phyloP scores from a whole-genome alignment of 352 stramenopile species.

The Peronosclerospora sorghi region DNA sequence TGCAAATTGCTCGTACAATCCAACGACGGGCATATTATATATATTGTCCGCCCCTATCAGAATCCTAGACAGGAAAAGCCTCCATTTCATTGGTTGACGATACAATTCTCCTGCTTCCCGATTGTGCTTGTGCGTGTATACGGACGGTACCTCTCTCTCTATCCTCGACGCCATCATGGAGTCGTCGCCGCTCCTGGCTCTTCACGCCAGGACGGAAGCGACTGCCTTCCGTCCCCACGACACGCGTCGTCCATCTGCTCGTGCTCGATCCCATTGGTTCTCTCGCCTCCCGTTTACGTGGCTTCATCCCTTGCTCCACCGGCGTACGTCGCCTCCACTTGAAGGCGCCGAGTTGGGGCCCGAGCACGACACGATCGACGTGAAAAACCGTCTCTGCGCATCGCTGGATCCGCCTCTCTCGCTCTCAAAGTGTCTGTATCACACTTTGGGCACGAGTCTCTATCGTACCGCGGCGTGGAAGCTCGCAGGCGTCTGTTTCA shows the following conservation, averaged over 20 bases:
- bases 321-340: constrained; percentile 28
- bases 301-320: constrained; percentile 27
- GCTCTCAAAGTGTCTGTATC: constrained; percentile 38
- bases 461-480: constrained; percentile 85
- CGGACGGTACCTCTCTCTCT: too few relatives aligned
- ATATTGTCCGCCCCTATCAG: too few relatives aligned
- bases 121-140: too few relatives aligned
- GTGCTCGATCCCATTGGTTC: constrained; percentile 6
- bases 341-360: constrained; percentile 28
- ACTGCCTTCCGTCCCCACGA: not conserved
- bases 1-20: too few relatives aligned
- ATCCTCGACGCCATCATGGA: too few relatives aligned
- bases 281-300: constrained; percentile 28
- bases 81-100: too few relatives aligned
- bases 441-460: constrained; percentile 77
- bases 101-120: too few relatives aligned
- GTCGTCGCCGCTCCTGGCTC: constrained; percentile 16
- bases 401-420: constrained; percentile 4
- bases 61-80: too few relatives aligned
- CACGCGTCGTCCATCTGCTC: not conserved
- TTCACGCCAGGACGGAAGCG: constrained; percentile 7
- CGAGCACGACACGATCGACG: constrained; percentile 20
- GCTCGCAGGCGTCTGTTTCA: constrained; percentile 82
- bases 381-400: constrained; percentile 24
- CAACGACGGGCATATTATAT: too few relatives aligned